Evolutionary conservation across 306 rosid genomes (phyloP), one percentile per base, ranked within the genome.

Genomic region (Vicia villosa): DNA sequence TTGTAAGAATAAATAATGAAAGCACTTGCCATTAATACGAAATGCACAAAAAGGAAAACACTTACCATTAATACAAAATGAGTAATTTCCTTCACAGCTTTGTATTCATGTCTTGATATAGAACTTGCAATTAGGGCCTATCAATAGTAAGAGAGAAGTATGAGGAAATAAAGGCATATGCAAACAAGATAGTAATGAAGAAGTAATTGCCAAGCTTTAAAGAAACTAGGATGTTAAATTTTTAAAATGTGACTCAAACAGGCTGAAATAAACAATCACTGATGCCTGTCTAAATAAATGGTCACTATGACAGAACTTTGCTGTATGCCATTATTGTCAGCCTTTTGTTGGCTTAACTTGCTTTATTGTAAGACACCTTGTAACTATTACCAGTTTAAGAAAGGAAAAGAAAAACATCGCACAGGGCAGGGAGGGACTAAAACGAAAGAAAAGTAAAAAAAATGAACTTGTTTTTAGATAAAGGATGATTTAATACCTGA

Each of bases 81-180:
- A 32, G 96, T 72, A 65, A 87, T 59, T 73, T 94, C 96, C 83
- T 86, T 94, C 60, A 89, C 96, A 68, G 28, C 66, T 77, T 79
- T 79, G 84, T 94, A 86, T 72, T 94, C 95, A 42, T 83, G 86
- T 87, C 89, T 86, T 28, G 99, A 94, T 54, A 83, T 24, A 80
- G 84, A 88, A 82, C 96, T 91, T 56, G 99, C 99, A 70, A 87
- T 74, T 75, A 91, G 66, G 58, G 99, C 96, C 99, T 94, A 83
- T 62, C 77, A 67, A 83, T 21, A 40, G 34, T 59, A 66, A 42
- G 7, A 65, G 34, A 71, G 15, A 55, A 41, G 66, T 19, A 40
- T 57, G 81, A 84, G 84, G 41, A 43, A 62, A 34, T 34, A 68
- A 43, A 46, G 34, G 16, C 40, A 70, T 38, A 54, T 55, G 60